Conservation (phyloP, 1,284 basidiomycete species). For the Leccinum subatratum region DNA sequence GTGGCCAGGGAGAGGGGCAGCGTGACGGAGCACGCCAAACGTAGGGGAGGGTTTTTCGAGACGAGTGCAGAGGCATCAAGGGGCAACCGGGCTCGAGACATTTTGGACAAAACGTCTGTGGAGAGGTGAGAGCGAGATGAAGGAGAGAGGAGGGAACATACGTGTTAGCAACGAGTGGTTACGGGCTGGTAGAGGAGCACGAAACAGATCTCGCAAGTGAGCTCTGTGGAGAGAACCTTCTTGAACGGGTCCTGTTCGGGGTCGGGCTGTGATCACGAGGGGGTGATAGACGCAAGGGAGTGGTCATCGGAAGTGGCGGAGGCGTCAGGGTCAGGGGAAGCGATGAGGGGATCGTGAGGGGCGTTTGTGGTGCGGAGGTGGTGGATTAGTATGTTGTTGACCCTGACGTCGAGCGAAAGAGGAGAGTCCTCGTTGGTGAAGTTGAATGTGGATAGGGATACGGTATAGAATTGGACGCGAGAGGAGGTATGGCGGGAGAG, state of each 20-base stretch:
- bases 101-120: slow-evolving; percentile 81
- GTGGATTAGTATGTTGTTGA: slow-evolving; percentile 53
- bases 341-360: slow-evolving; percentile 18
- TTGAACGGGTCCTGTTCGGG: slow-evolving; percentile 41
- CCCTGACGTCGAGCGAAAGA: slow-evolving; percentile 50
- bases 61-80: slow-evolving; percentile 86
- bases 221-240: slow-evolving; percentile 68
- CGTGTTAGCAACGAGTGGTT: slow-evolving; percentile 92
- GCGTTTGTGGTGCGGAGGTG: slow-evolving; percentile 36
- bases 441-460: slow-evolving; percentile 20
- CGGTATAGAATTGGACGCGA: slow-evolving; percentile 33
- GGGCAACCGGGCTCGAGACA: slow-evolving; percentile 91
- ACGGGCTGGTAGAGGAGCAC: slow-evolving; percentile 79
- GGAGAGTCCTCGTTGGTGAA: slow-evolving; percentile 5
- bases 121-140: slow-evolving; percentile 13
- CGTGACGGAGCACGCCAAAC: slow-evolving; percentile 71
- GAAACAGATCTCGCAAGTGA: slow-evolving; percentile 90
- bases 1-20: slow-evolving; percentile 29
- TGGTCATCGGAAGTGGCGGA: slow-evolving; percentile 25
- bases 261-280: slow-evolving; percentile 25
- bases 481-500: slow-evolving; percentile 31
- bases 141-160: slow-evolving; percentile 38
- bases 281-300: slow-evolving; percentile 11
- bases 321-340: background rate
- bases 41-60: slow-evolving; percentile 69